phyloP scores from a whole-genome alignment of 202 grass and related monocot genomes.

The Cymbopogon flexuosus region DNA sequence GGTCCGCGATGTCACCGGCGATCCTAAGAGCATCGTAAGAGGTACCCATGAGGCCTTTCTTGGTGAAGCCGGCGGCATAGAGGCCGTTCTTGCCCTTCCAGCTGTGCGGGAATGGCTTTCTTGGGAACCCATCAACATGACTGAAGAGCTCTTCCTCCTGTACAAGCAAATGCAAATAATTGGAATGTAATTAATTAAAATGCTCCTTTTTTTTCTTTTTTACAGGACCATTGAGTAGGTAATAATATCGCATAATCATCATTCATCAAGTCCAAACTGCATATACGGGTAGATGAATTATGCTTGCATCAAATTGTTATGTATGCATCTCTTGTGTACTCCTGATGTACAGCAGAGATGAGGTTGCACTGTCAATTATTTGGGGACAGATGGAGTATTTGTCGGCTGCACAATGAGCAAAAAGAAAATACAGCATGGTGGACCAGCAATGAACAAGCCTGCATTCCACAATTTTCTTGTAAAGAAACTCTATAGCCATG shows the following conservation, averaged over 20 bases:
- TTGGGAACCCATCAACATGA: slow-evolving; percentile 56
- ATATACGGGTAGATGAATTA: not conserved
- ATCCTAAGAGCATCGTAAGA: slow-evolving; percentile 61
- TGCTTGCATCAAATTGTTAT: not conserved
- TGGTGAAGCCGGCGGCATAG: slow-evolving; percentile 71
- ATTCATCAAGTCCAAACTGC: not conserved
- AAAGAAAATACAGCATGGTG: too few relatives aligned
- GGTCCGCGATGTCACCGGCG: slow-evolving; percentile 49
- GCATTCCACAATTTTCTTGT: not conserved
- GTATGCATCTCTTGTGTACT: too few relatives aligned
- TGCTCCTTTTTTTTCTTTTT: not conserved
- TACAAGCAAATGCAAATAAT: not conserved
- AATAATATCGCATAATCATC: not conserved
- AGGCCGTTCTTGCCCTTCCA: slow-evolving; percentile 73
- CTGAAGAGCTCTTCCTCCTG: slow-evolving; percentile 63
- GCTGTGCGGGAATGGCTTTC: slow-evolving; percentile 54
- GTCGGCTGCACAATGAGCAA: not conserved
- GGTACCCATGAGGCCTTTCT: slow-evolving; percentile 56
- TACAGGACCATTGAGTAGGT: too few relatives aligned
- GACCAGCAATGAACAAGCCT: not conserved
- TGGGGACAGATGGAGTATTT: not conserved
- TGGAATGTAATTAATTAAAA: not conserved
- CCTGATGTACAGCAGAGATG: too few relatives aligned
- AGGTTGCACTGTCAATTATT: not conserved
- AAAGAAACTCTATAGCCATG: not conserved